Percentiles rank a stretch among this genome's conserved stretches.
Evolutionary conservation across 345 rosid genomes (phyloP).

Genomic region (Brassica rapa): DNA sequence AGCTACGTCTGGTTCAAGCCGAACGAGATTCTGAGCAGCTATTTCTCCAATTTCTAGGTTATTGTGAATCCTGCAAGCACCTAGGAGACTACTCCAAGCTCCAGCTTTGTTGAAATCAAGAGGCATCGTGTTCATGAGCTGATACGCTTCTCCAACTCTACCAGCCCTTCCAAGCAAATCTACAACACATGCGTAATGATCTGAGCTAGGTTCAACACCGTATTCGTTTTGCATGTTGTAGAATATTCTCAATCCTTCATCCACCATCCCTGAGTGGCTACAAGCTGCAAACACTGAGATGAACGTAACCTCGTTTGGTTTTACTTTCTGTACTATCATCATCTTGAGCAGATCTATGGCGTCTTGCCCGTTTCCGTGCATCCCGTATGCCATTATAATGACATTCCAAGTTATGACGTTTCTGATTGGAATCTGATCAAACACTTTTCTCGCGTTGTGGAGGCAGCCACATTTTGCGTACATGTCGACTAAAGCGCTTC

Average conservation of each 20-base stretch:
- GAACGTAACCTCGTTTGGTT: constrained; percentile 79
- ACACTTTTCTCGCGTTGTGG: constrained; percentile 55
- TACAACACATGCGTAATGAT: constrained; percentile 86
- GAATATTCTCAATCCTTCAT: constrained; percentile 71
- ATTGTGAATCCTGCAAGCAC: constrained; percentile 68
- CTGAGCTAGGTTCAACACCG: constrained; percentile 61
- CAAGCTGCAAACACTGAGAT: constrained; percentile 79
- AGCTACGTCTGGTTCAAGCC: constrained; percentile 71
- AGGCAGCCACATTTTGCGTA: constrained; percentile 90
- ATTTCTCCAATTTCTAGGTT: constrained; percentile 79
- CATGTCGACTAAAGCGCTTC: constrained; percentile 91
- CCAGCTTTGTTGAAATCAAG: constrained; percentile 53
- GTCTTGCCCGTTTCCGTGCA: constrained; percentile 78
- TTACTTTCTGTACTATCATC: constrained; percentile 52
- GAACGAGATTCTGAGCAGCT: constrained; percentile 63
- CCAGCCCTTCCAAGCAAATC: constrained; percentile 93
- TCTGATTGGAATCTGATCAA: constrained; percentile 61
- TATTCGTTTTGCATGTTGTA: constrained; percentile 62
- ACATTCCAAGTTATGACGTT: constrained; percentile 90
- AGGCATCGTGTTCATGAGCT: constrained; percentile 57
- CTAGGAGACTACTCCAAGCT: constrained; percentile 94
- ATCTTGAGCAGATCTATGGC: constrained; percentile 61
- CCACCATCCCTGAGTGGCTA: constrained; percentile 86
- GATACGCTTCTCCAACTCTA: constrained; percentile 64
- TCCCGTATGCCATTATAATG: constrained; percentile 89